A percentile compares a stretch with the other conserved stretches of the same genome.
phyloP scores from a whole-genome alignment of 805 yeast genomes.

The Yarrowia keelungensis region DNA sequence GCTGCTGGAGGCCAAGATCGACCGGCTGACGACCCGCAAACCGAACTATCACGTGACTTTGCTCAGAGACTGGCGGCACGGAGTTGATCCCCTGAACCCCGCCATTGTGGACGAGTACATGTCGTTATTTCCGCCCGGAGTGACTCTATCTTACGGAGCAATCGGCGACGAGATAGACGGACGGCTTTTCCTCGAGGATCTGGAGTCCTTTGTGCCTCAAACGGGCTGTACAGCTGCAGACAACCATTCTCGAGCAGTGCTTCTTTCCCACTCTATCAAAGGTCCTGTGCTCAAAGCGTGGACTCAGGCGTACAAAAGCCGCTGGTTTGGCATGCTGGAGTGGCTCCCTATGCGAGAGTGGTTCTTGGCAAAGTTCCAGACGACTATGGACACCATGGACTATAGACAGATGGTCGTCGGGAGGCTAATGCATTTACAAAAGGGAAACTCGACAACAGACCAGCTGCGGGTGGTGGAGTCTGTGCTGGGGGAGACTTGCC shows the following conservation, averaged over 20 bases:
- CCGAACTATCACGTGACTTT: slow-evolving; percentile 19
- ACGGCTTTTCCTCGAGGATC: slow-evolving; percentile 24
- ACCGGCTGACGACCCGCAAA: slow-evolving; percentile 19
- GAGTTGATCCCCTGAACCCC: slow-evolving; percentile 19
- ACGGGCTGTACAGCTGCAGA: slow-evolving; percentile 6
- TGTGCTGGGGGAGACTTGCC: slow-evolving; percentile 7
- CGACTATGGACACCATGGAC: slow-evolving; percentile 30
- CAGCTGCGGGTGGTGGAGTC: slow-evolving; percentile 1
- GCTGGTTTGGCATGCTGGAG: slow-evolving; percentile 35
- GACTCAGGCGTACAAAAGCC: slow-evolving; percentile 8
- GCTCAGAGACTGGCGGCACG: slow-evolving; percentile 17
- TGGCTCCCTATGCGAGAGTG: slow-evolving; percentile 20
- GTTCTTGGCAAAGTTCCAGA: slow-evolving; percentile 31
- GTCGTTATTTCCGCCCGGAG: slow-evolving; percentile 14
- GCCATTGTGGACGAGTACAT: slow-evolving; percentile 33
- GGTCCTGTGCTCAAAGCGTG: slow-evolving; percentile 11
- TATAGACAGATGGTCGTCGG: slow-evolving; percentile 22
- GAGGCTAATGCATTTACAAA: slow-evolving; percentile 19
- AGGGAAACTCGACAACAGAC: slow-evolving; percentile 6
- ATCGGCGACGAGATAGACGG: slow-evolving; percentile 20
- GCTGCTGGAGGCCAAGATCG: slow-evolving; percentile 8
- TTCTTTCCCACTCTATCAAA: not conserved
- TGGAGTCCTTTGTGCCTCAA: slow-evolving; percentile 13
- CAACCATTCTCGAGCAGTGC: slow-evolving; percentile 28
- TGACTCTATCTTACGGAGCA: slow-evolving; percentile 15